Evolutionary conservation across 1,284 basidiomycete species (phyloP).

Genomic region (Phellopilus nigrolimitatus): DNA sequence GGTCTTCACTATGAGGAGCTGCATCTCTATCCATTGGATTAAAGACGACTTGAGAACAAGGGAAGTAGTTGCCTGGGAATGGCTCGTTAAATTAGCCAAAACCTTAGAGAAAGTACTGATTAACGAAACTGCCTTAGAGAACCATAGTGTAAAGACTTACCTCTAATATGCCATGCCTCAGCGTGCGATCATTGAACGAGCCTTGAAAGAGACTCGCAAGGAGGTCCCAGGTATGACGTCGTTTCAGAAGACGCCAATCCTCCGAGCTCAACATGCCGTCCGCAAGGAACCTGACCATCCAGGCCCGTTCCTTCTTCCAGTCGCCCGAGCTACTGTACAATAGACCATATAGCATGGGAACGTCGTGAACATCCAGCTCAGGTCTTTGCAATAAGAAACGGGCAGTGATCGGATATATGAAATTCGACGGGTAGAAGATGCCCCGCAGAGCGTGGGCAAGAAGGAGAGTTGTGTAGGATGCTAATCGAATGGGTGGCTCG

Average conservation of each 20-base stretch:
- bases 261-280: slow-evolving; percentile 71
- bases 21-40: slow-evolving; percentile 76
- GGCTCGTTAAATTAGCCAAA: slow-evolving; percentile 65
- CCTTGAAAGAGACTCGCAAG: slow-evolving; percentile 77
- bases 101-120: slow-evolving; percentile 51
- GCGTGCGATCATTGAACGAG: slow-evolving; percentile 45
- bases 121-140: too few relatives aligned
- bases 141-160: slow-evolving; percentile 36
- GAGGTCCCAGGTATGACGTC: slow-evolving; percentile 85
- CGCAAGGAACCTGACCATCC: slow-evolving; percentile 82
- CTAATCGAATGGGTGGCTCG: slow-evolving; percentile 41
- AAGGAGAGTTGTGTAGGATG: slow-evolving; percentile 77
- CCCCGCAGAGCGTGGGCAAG: slow-evolving; percentile 75
- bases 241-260: slow-evolving; percentile 80
- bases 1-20: slow-evolving; percentile 40
- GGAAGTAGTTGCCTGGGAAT: slow-evolving; percentile 59
- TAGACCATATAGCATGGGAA: slow-evolving; percentile 83
- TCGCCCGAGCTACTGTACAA: slow-evolving; percentile 76
- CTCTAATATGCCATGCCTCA: slow-evolving; percentile 63
- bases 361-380: slow-evolving; percentile 66
- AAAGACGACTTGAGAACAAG: slow-evolving; percentile 66
- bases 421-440: slow-evolving; percentile 74
- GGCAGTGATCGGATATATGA: slow-evolving; percentile 76
- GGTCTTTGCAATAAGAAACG: slow-evolving; percentile 84
- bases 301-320: slow-evolving; percentile 80